Evolutionary conservation across 164 flowering plant genomes (phyloP), one percentile per base, ranked within the genome.

Genomic region (Echeveria elegans): DNA sequence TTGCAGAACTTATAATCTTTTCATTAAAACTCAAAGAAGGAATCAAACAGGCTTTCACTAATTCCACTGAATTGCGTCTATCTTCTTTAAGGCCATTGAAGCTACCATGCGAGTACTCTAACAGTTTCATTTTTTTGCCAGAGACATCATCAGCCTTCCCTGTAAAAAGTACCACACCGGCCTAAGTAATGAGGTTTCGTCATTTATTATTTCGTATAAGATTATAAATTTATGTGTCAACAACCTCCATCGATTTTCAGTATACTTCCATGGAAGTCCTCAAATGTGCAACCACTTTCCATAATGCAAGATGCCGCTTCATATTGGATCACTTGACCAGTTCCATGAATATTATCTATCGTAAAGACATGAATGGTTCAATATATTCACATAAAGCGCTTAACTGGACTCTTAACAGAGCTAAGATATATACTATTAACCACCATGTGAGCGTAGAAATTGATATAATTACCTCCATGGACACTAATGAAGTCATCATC

Each of bases 401-500:
- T 3, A 2, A 32, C 9, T 26, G 15, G 18, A 21, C 19, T 18
- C 15, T 40, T 32, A 36, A n/a, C 41, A 8, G 19, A 61, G 23
- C 37, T 30, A 61, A 48, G 26, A 48, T 19, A 48, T n/a, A 1
- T 21, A 48, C 53, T 19, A 48, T 48, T 16, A 18, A 48, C n/a
- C n/a, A 48, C 53, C 5, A 48, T 23, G 19, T 5, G 5, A 48
- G 18, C 21, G 19, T 37, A 31, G 30, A 14, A 63, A 18, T 36
- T 3, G 6, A 14, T 6, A 18, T 48, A 43, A 19, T 72, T 88
- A 90, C 97, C 99, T 87, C 88, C 97, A 76, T 77, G 82, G 64
- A 95, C 86, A 74, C 99, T 95, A 58, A 74, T 75, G 76, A 82
- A 92, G 52, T 95, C 99, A 69, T 95, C 99, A 75, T 94, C 99